These are phyloP conservation scores for Penicillium fuscoglaucum DNA, from an alignment of 2,329 filamentous ascomycete genomes.

Conservation along the genomic window DNA sequence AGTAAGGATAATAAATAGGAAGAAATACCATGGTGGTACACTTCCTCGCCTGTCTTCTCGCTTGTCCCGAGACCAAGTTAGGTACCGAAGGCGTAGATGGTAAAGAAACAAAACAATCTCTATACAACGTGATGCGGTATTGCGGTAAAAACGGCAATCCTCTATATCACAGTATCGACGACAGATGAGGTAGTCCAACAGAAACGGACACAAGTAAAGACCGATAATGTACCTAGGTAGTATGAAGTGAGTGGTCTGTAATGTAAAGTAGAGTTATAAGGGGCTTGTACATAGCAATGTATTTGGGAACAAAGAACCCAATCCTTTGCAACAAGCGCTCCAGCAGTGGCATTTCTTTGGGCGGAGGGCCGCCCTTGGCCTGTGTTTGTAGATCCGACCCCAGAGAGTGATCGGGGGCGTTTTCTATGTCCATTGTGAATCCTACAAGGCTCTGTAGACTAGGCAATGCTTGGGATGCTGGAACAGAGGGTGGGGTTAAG, in stretches of 20 bases:
- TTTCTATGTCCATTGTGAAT: background rate
- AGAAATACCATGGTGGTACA: background rate
- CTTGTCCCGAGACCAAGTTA: background rate
- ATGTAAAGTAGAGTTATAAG: background rate
- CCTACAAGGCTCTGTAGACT: background rate
- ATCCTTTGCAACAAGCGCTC: background rate
- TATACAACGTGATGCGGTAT: background rate
- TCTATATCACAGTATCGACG: background rate
- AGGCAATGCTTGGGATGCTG: background rate
- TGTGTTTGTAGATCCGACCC: background rate
- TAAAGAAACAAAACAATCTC: background rate
- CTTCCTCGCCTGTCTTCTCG: background rate
- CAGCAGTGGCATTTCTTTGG: background rate
- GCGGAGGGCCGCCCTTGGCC: background rate
- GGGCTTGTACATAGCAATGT: background rate
- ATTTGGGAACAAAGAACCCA: background rate
- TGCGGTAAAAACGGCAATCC: background rate
- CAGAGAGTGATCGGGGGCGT: background rate
- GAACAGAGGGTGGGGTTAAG: background rate
- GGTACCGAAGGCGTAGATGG: background rate
- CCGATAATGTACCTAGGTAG: background rate
- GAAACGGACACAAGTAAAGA: background rate
- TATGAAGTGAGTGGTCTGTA: background rate
- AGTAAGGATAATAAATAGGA: background rate
- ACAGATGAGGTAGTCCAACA: background rate